These are phyloP conservation scores for Suillus alpinus DNA, from an alignment of 768 basidiomycete species.

Conservation along the genomic window DNA sequence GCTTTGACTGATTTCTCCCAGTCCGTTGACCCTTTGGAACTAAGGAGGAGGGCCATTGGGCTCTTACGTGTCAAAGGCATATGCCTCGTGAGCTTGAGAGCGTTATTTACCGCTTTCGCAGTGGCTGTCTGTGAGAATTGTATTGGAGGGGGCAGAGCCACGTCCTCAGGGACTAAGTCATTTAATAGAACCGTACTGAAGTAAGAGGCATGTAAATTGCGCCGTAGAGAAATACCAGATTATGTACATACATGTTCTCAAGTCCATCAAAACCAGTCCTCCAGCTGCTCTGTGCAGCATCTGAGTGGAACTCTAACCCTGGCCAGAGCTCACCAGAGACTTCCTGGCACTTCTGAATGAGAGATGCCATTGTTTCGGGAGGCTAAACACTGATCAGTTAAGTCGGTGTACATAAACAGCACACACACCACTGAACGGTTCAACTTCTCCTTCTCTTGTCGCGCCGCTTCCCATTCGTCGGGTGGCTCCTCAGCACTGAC, in stretches of 20 bases:
- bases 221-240: conserved; percentile 1
- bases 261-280: conserved; percentile 45
- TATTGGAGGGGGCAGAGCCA: conserved; percentile 46
- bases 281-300: conserved; percentile 33
- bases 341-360: conserved; percentile 53
- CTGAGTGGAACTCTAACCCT: conserved; percentile 10
- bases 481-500: conserved; percentile 25
- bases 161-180: conserved; percentile 48
- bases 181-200: conserved; percentile 40
- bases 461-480: conserved; percentile 72
- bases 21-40: conserved; percentile 69
- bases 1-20: conserved; percentile 73
- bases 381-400: conserved; percentile 41
- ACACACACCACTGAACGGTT: conserved; percentile 63
- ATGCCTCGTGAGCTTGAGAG: conserved; percentile 65
- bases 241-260: conserved; percentile 57
- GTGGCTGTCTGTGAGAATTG: conserved; percentile 56
- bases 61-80: conserved; percentile 50
- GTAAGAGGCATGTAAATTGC: conserved; percentile 7
- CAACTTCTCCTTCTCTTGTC: conserved; percentile 52
- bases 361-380: conserved; percentile 58
- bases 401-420: conserved; percentile 5
- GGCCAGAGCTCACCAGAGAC: conserved; percentile 57
- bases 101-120: conserved; percentile 56
- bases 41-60: conserved; percentile 67